Percentiles rank a stretch among this genome's conserved stretches.
phyloP scores from a whole-genome alignment of 345 rosid species.

The Euphorbia pulcherrima region DNA sequence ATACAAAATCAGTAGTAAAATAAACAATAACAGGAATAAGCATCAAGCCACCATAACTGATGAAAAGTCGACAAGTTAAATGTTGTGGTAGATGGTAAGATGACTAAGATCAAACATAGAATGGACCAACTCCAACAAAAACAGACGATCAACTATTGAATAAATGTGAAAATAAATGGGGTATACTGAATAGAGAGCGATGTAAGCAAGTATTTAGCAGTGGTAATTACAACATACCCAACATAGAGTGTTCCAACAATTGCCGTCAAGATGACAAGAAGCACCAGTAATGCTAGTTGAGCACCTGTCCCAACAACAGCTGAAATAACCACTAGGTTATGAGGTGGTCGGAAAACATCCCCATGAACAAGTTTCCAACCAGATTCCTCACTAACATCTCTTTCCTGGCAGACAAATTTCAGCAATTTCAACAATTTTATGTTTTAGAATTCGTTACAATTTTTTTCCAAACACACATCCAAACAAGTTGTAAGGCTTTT shows the following conservation, averaged over 20 bases:
- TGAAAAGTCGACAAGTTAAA: not conserved
- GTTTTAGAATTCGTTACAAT: conserved; percentile 20
- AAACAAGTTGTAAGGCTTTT: not conserved
- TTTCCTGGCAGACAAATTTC: conserved; percentile 48
- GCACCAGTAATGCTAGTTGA: conserved; percentile 84
- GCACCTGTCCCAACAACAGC: conserved; percentile 98
- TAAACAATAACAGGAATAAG: not conserved
- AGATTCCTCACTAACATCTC: conserved; percentile 94
- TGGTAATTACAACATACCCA: conserved; percentile 55
- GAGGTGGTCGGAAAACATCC: conserved; percentile 85
- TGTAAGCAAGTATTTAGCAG: not conserved
- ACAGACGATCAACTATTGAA: not conserved
- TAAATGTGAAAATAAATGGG: not conserved
- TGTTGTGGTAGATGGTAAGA: too few relatives aligned
- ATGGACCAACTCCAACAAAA: not conserved
- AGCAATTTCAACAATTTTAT: conserved; percentile 5
- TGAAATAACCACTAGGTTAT: conserved; percentile 60
- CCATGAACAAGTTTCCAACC: conserved; percentile 99
- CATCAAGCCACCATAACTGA: not conserved
- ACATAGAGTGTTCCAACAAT: conserved; percentile 82
- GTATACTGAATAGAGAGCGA: not conserved
- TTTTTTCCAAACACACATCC: not conserved
- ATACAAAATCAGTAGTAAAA: not conserved
- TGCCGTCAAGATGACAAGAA: conserved; percentile 87
- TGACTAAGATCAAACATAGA: not conserved